A percentile compares a stretch with the other conserved stretches of the same genome.
Evolutionary conservation across 768 basidiomycete species (phyloP).

Genomic region (Leccinum obscurum): DNA sequence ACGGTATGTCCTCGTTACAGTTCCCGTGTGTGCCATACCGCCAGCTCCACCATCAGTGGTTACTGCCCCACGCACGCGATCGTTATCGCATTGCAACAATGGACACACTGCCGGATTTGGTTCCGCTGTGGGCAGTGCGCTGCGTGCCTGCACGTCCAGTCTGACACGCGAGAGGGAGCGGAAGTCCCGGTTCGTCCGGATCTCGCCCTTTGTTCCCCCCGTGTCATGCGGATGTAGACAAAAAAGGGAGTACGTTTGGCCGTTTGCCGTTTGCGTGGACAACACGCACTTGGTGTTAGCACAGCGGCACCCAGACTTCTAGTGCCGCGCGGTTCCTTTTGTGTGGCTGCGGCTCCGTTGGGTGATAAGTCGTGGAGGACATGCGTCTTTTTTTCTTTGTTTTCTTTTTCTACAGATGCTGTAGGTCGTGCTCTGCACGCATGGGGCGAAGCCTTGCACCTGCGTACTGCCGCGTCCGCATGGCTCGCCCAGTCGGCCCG

Average conservation of each 20-base stretch:
- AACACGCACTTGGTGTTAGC: constrained; percentile 49
- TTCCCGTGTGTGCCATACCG: constrained; percentile 6
- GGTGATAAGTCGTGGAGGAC: constrained; percentile 57
- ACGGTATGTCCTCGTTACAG: constrained; percentile 11
- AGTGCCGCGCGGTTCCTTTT: constrained; percentile 48
- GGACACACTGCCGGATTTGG: constrained; percentile 23
- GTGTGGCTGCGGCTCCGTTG: constrained; percentile 59
- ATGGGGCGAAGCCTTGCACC: constrained; percentile 8
- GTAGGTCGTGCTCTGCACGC: constrained; percentile 9
- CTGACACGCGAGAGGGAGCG: not conserved
- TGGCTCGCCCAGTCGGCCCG: not conserved
- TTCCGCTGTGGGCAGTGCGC: constrained; percentile 19
- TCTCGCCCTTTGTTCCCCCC: constrained; percentile 72
- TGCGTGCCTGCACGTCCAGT: constrained; percentile 14
- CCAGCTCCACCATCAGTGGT: constrained; percentile 18
- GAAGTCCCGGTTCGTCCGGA: constrained; percentile 56
- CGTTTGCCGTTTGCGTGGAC: constrained; percentile 59
- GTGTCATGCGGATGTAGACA: not conserved
- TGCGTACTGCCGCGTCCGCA: not conserved
- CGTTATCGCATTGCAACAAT: constrained; percentile 20
- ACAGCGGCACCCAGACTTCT: constrained; percentile 26
- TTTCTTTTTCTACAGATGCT: constrained; percentile 1
- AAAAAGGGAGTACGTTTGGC: constrained; percentile 3
- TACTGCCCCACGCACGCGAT: constrained; percentile 7
- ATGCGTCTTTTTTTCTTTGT: constrained; percentile 17